Evolutionary conservation across 1,284 basidiomycete species (phyloP).

Genomic region (Malassezia japonica): DNA sequence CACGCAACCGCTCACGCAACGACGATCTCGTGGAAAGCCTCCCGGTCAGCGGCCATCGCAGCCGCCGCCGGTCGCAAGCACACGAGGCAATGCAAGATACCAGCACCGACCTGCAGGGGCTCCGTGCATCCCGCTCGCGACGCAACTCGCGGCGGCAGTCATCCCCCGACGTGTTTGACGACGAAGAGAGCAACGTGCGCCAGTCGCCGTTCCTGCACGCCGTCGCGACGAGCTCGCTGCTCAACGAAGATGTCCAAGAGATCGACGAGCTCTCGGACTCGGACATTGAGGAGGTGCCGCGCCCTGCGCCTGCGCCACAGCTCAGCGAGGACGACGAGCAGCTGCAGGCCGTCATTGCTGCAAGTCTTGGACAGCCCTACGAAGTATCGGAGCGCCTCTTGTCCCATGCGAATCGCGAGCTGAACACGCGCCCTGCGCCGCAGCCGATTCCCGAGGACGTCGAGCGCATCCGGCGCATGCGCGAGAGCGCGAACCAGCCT

Average conservation of each 20-base stretch:
- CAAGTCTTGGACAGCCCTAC: slow-evolving; percentile 14
- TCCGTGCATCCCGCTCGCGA: neutral
- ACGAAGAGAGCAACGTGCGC: neutral
- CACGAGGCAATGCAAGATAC: neutral
- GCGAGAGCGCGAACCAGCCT: neutral
- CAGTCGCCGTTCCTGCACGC: slow-evolving; percentile 9
- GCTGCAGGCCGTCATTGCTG: slow-evolving; percentile 15
- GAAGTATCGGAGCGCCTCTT: neutral
- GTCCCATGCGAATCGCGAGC: neutral
- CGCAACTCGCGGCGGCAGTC: neutral
- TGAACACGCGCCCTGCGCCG: neutral
- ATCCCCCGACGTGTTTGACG: neutral
- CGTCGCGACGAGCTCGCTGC: neutral
- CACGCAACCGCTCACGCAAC: slow-evolving; percentile 1
- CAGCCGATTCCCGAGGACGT: slow-evolving; percentile 8
- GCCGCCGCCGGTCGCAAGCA: neutral
- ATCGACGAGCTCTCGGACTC: neutral
- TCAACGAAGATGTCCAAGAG: neutral
- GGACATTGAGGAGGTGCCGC: neutral
- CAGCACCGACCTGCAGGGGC: neutral
- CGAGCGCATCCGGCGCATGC: slow-evolving; percentile 7
- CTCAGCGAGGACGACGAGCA: slow-evolving; percentile 12
- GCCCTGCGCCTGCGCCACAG: neutral
- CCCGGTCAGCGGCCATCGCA: slow-evolving; percentile 3
- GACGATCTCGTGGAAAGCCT: neutral